Evolutionary conservation across 768 basidiomycete species (phyloP), one percentile per base, ranked within the genome.

Genomic region (Tubosaeta brunneosetosa): DNA sequence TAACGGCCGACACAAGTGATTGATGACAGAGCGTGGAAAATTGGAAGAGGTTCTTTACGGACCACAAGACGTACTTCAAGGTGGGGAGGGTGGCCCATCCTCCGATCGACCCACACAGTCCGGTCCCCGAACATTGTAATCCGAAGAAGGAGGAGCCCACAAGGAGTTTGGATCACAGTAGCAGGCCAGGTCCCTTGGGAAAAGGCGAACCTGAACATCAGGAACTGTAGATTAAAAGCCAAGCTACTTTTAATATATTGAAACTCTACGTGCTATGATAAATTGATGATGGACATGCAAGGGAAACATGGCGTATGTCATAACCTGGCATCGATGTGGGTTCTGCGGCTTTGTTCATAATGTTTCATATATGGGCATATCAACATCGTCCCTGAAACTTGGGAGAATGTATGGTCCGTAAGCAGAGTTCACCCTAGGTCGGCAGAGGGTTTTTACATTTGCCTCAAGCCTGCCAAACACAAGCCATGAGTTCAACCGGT

Each of bases 31-130:
- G 88, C 55, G 72, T 97, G 17, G 68, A 80, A 44, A 85, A 94
- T 58, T 98, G 94, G 94, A 94, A 93, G 71, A 75, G 79, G 27
- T 97, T 94, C 75, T 97, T 94, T 63, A 70, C 75, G 1, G 81
- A 89, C 9, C 88, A 92, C 68, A 84, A 88, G 61, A 79, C 82
- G 55, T 98, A 98, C 67, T 61, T 62, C 49, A 85, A 85, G 62
- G 81, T 91, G 38, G 94, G 94, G 19, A 81, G 71, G 51, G 89
- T 97, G 19, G 71, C 75, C 4, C 90, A 91, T 64, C 78, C 74
- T 41, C 83, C 88, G 29, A 89, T 90, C 66, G 86, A 92, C 70
- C 88, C 88, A 40, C 65, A 72, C 27, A 85, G 77, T 58, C 84
- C 88, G n/a, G 76, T 87, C 59, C 88, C 84, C 17, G 81, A 79